Base-by-base conservation (phyloP, 202 grass and related monocot genomes). In the Bolboschoenoplectus hybrid region DNA sequence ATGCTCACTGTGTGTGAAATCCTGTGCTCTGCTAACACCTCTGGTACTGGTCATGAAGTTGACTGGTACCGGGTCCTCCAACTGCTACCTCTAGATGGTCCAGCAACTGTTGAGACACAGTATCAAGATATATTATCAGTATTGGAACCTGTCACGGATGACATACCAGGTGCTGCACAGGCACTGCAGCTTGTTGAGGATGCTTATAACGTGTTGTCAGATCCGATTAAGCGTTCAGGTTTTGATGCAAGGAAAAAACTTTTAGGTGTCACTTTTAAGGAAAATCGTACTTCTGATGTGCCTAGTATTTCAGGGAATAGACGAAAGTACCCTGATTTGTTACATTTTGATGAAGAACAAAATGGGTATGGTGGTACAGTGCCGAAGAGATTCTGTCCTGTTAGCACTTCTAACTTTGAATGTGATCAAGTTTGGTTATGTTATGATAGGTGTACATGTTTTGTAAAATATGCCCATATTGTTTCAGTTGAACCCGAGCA, bases 51-150 rank as follows among this genome's bases (percentile, higher is more conserved):
- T 80, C 26, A 44, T 10, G 41, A 86, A 16, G 40, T 89, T 47
- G 80, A 97, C 86, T 94, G 87, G 88, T 97, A 91, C 84, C 84
- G 82, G 84, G 63, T 92, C 61, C 90, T 92, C 74, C 89, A 89
- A 82, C 67, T 92, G 10, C 60, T 88, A 13, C 92, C 90, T 9
- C 13, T 65, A 58, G 90, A 90, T 5, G 86, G 47, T 52, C 56
- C 65, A 0, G 50, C 52, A 81, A 87, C 69, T 63, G 87, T 94
- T 43, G 81, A 91, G 51, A 81, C 80, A 26, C 87, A 66, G 58
- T 89, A 91, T 79, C 88, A 62, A 43, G 82, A 63, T 69, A 81
- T 92, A 49, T 78, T 91, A 45, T 57, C 69, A 2, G 82, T 89
- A 67, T 53, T 91, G 78, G 84, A 87, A 68, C 82, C 87, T 26